Conservation (phyloP, 257 asterid species). For the Prunella vulgaris region DNA sequence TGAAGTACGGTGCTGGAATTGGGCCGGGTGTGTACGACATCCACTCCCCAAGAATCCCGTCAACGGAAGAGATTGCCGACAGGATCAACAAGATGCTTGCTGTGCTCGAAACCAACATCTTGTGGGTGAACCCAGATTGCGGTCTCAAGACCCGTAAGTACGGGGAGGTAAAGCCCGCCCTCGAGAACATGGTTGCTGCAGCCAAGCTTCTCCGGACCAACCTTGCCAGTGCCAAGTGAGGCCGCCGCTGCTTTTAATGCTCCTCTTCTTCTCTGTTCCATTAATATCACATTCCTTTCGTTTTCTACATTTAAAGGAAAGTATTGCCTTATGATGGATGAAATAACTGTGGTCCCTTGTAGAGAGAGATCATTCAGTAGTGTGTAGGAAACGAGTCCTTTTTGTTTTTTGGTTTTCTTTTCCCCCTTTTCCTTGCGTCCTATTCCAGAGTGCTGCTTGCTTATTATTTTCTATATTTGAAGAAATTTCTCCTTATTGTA, state of each 20-base stretch:
- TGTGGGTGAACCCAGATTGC: constrained; percentile 88
- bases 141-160: constrained; percentile 85
- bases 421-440: neutral
- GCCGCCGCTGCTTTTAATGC: neutral
- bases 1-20: constrained; percentile 72
- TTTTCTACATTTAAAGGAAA: neutral
- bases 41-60: constrained; percentile 86
- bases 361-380: neutral
- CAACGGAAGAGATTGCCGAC: constrained; percentile 57
- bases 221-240: neutral
- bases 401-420: neutral
- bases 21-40: constrained; percentile 88
- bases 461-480: neutral
- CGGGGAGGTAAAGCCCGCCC: constrained; percentile 60
- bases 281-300: neutral
- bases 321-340: neutral
- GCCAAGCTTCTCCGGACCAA: constrained; percentile 35
- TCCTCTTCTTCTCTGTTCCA: too few relatives aligned
- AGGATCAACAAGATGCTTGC: constrained; percentile 67
- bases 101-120: constrained; percentile 57
- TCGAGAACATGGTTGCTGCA: constrained; percentile 69
- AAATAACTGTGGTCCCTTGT: neutral
- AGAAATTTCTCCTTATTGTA: neutral
- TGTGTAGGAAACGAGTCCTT: neutral
- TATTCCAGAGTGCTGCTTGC: neutral